A percentile compares a stretch with the other conserved stretches of the same genome.
phyloP scores from a whole-genome alignment of 257 asterid genomes.

The Solanum clarkiae region DNA sequence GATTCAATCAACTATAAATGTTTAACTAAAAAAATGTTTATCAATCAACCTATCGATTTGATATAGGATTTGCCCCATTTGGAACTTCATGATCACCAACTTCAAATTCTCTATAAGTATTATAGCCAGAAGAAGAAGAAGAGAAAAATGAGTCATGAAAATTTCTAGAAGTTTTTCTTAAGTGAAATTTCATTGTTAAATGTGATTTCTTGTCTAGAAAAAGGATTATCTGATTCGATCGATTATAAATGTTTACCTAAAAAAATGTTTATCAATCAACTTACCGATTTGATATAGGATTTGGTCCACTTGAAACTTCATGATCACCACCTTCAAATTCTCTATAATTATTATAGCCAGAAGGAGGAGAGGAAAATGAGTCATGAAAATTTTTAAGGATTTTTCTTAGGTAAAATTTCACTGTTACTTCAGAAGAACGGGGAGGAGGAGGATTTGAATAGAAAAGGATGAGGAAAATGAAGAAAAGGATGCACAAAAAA shows the following conservation, averaged over 20 bases:
- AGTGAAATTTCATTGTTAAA: not conserved
- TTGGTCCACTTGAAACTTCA: slow-evolving; percentile 82
- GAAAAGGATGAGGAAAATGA: not conserved
- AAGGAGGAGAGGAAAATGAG: not conserved
- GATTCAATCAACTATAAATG: not conserved
- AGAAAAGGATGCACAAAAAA: not conserved
- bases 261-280: not conserved
- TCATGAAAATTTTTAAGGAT: not conserved
- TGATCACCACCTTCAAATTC: slow-evolving; percentile 45
- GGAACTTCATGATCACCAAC: slow-evolving; percentile 65
- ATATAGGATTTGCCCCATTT: slow-evolving; percentile 67
- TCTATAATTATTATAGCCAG: not conserved
- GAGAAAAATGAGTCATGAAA: not conserved
- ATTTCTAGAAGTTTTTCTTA: not conserved
- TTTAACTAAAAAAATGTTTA: too few relatives aligned
- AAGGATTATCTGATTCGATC: not conserved
- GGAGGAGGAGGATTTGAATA: not conserved
- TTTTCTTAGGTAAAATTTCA: not conserved
- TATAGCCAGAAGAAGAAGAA: not conserved
- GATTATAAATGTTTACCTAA: too few relatives aligned
- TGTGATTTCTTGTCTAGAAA: not conserved
- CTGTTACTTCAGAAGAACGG: not conserved
- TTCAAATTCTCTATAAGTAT: slow-evolving; percentile 25
- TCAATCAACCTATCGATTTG: slow-evolving; percentile 11
- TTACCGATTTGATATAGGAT: slow-evolving; percentile 42